These are phyloP conservation scores for Mycena rebaudengoi DNA, from an alignment of 768 basidiomycete species.

Conservation along the genomic window DNA sequence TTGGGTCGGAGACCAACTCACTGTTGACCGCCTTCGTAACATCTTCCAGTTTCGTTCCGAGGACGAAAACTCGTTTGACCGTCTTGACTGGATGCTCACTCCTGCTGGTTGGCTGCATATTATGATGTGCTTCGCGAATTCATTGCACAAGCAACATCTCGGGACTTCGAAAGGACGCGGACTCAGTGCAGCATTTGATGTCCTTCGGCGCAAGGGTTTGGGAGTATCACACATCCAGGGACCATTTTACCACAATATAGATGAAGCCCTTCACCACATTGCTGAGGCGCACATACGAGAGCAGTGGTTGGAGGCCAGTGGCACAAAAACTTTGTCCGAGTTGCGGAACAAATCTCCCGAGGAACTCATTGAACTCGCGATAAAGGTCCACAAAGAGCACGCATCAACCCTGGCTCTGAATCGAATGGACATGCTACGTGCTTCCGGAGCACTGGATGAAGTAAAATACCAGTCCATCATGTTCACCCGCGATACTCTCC, in stretches of 20 bases:
- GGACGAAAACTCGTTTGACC: slow-evolving; percentile 48
- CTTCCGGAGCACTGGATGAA: background rate
- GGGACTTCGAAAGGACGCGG: no score
- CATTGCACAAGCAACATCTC: slow-evolving; percentile 51
- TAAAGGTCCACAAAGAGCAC: background rate
- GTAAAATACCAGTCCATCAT: no score
- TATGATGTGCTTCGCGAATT: slow-evolving; percentile 47
- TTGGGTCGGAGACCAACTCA: no score
- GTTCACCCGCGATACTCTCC: background rate
- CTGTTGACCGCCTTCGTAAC: no score
- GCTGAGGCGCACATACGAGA: slow-evolving; percentile 46
- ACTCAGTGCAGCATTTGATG: no score
- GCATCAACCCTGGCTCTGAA: background rate
- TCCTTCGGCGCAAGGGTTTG: slow-evolving; percentile 41
- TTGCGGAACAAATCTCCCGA: background rate
- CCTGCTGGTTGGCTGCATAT: slow-evolving; percentile 52
- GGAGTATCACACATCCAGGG: slow-evolving; percentile 32
- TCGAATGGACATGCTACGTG: background rate
- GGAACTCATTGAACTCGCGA: background rate
- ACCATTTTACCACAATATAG: slow-evolving; percentile 42
- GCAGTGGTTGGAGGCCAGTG: slow-evolving; percentile 32
- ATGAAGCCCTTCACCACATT: slow-evolving; percentile 39
- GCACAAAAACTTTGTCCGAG: background rate
- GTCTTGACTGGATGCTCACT: slow-evolving; percentile 7
- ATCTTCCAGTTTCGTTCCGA: slow-evolving; percentile 39